Conservation (phyloP, 2,329 filamentous ascomycete genomes). For the Trichoderma endophyticum region DNA sequence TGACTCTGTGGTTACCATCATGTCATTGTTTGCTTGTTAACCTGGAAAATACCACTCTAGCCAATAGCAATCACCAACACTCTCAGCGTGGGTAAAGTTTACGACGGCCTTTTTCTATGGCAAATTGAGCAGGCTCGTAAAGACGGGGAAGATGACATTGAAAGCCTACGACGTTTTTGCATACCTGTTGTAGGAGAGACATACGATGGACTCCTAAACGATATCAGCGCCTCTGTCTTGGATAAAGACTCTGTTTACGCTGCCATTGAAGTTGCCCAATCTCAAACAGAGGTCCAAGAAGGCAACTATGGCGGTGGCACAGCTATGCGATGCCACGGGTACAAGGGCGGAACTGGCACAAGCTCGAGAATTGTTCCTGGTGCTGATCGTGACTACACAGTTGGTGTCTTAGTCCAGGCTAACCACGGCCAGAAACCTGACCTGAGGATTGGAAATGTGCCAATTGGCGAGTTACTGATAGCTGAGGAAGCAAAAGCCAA, state of each 20-base stretch:
- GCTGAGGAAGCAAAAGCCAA: not conserved
- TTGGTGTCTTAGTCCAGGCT: not conserved
- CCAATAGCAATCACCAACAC: not conserved
- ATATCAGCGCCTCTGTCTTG: not conserved
- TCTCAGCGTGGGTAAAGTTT: not conserved
- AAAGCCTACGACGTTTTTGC: not conserved
- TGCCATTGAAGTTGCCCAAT: not conserved
- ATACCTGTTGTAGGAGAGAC: not conserved
- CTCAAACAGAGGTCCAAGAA: not conserved
- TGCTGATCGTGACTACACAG: not conserved
- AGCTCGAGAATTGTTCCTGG: not conserved
- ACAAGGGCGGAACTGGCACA: not conserved
- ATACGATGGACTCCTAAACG: not conserved
- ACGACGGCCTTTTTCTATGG: not conserved
- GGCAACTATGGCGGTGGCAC: not conserved
- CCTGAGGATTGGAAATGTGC: not conserved
- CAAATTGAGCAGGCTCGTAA: not conserved
- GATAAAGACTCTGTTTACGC: not conserved
- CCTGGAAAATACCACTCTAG: not conserved
- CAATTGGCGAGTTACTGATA: not conserved
- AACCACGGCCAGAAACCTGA: not conserved
- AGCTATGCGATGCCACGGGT: not conserved
- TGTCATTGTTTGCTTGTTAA: not conserved
- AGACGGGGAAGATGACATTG: not conserved
- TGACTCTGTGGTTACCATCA: not conserved